These are phyloP conservation scores for Xerocomellus dryophilus DNA, from an alignment of 768 basidiomycete genomes.

Conservation along the genomic window DNA sequence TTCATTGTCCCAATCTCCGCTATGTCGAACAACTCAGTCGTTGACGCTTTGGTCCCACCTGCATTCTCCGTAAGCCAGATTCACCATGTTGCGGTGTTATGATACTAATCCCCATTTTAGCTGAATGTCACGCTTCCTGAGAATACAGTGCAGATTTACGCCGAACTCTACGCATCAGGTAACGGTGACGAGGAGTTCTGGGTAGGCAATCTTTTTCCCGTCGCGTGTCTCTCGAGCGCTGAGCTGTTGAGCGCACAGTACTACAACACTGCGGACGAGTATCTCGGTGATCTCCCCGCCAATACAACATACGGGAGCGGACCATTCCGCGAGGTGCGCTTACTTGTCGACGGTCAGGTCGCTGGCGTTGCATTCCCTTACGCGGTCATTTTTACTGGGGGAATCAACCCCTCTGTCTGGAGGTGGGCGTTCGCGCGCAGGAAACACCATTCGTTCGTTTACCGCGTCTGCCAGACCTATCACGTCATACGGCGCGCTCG, in stretches of 20 bases:
- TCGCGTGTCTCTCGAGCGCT: neutral
- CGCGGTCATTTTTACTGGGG: conserved; percentile 68
- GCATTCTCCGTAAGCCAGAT: conserved; percentile 53
- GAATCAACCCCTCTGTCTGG: conserved; percentile 68
- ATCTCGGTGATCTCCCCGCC: conserved; percentile 50
- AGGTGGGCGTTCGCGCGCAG: conserved; percentile 38
- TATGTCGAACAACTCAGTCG: conserved; percentile 57
- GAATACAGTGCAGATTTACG: conserved; percentile 64
- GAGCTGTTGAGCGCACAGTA: conserved; percentile 43
- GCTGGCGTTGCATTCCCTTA: conserved; percentile 61
- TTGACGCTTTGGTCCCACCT: conserved; percentile 74
- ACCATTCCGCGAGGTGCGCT: conserved; percentile 61
- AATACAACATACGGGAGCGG: conserved; percentile 47
- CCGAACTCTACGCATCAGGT: conserved; percentile 70
- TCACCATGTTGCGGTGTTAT: neutral
- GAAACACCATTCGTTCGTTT: neutral
- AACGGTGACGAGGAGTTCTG: conserved; percentile 73
- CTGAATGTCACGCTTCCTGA: conserved; percentile 65
- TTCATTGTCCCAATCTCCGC: conserved; percentile 70
- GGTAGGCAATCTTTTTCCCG: conserved; percentile 41
- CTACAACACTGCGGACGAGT: conserved; percentile 61
- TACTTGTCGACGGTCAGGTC: conserved; percentile 53
- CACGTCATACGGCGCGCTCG: conserved; percentile 71
- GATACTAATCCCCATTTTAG: conserved; percentile 32
- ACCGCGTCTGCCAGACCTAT: conserved; percentile 49